Conservation (phyloP, 768 basidiomycete genomes). For the Leccinum boreale region DNA sequence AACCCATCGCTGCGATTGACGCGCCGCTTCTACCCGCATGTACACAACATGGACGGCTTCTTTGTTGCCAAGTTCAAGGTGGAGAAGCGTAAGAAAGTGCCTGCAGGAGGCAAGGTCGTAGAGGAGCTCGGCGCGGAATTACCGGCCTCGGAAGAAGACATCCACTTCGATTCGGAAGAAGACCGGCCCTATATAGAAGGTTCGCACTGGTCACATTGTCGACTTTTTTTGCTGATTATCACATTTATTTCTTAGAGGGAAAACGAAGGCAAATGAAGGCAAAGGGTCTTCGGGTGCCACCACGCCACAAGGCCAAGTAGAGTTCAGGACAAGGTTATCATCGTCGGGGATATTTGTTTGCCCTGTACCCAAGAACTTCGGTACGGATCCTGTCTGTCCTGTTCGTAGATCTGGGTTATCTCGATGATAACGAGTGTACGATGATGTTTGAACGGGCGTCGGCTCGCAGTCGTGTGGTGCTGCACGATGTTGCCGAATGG, state of each 20-base stretch:
- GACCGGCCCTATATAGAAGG: conserved; percentile 79
- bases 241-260: conserved; percentile 44
- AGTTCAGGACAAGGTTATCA: conserved; percentile 18
- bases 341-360: conserved; percentile 1
- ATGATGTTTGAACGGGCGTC: conserved; percentile 2
- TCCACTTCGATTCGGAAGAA: conserved; percentile 70
- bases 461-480: background rate
- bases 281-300: conserved; percentile 66
- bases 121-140: conserved; percentile 25
- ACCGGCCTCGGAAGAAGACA: conserved; percentile 29
- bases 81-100: conserved; percentile 64
- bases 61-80: conserved; percentile 98
- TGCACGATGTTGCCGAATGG: background rate
- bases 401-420: background rate
- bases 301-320: conserved; percentile 40
- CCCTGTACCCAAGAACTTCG: conserved; percentile 1
- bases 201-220: conserved; percentile 35
- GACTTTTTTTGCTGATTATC: background rate
- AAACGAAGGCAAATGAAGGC: conserved; percentile 75
- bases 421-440: conserved; percentile 6
- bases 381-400: background rate
- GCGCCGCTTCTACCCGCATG: conserved; percentile 90
- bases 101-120: conserved; percentile 26
- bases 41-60: conserved; percentile 99
- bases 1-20: conserved; percentile 76